Base-by-base conservation (phyloP, 2,329 filamentous ascomycete species). In the Nemania sp. region DNA sequence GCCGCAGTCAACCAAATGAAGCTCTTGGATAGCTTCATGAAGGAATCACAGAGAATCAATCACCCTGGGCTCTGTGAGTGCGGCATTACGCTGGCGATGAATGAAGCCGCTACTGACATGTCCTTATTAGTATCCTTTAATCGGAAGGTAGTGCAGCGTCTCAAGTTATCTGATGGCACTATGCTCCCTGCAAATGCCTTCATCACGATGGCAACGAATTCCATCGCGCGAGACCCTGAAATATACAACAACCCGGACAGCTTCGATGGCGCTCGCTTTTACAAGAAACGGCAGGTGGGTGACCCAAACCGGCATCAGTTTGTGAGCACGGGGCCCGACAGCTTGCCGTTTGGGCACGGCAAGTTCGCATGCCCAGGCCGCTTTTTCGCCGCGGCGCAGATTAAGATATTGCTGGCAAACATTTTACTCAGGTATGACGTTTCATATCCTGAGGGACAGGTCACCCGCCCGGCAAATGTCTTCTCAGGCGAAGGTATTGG, bases 1-100 rank as follows among this genome's bases (percentile, higher is more conserved):
- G n/a, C n/a, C n/a, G n/a, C n/a, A n/a, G n/a, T n/a, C n/a, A n/a
- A 2, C 11, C 56, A 56, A 13, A 5, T 63, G 15, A 6, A 11
- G 7, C 52, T 57, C 5, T 6, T 56, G 2, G 64, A 66, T 45
- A 61, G 57, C n/a, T 57, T 62, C 24, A 6, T 66, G 0, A 66
- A 58, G 32, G 58, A 66, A 8, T 41, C 52, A 0, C 64, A 66
- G 7, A 24, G 64, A 5, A 20, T 61, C 41, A 57, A 45, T 38
- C 61, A 52, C 8, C 47, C 62, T 5, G 41, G 18, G 5, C 26
- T 41, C 2, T 4, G 38, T 64, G 22, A 26, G 51, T 38, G n/a
- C n/a, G n/a, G n/a, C n/a, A n/a, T n/a, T n/a, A n/a, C n/a, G n/a
- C n/a, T n/a, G n/a, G n/a, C n/a, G n/a, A n/a, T n/a, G n/a, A n/a